Conservation (phyloP, 768 basidiomycete genomes). For the Boletus rufocinnamomeus region DNA sequence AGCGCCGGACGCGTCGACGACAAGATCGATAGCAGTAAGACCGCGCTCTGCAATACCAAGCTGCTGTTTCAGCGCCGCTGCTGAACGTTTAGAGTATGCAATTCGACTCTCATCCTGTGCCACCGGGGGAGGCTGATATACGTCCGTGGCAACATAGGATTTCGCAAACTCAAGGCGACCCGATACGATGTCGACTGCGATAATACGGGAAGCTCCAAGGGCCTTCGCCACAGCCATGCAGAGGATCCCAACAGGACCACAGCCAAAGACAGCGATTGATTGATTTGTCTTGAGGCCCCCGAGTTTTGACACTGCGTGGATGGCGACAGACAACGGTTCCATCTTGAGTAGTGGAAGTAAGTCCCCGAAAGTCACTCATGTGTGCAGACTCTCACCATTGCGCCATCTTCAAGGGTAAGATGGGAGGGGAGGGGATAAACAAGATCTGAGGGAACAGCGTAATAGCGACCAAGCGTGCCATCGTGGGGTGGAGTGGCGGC, state of each 20-base stretch:
- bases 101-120: constrained; percentile 65
- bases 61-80: constrained; percentile 60
- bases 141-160: constrained; percentile 78
- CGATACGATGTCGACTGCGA: constrained; percentile 81
- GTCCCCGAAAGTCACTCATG: not conserved
- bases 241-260: constrained; percentile 84
- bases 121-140: constrained; percentile 61
- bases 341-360: constrained; percentile 52
- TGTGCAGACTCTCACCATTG: constrained; percentile 61
- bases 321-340: constrained; percentile 91
- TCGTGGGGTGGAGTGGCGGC: constrained; percentile 94
- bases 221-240: constrained; percentile 97
- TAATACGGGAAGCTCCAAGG: constrained; percentile 78
- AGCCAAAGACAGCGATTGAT: constrained; percentile 83
- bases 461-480: constrained; percentile 87
- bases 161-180: constrained; percentile 85
- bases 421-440: constrained; percentile 81
- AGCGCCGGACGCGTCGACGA: constrained; percentile 91
- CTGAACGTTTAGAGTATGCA: constrained; percentile 73
- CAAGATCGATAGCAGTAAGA: constrained; percentile 71
- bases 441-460: constrained; percentile 82
- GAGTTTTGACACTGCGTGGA: constrained; percentile 83
- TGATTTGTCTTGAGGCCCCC: constrained; percentile 73
- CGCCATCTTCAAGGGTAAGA: constrained; percentile 90
- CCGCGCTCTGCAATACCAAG: constrained; percentile 76